These are phyloP conservation scores for Herpetomonas tarakana DNA, from an alignment of 208 protist genomes.

Conservation along the genomic window DNA sequence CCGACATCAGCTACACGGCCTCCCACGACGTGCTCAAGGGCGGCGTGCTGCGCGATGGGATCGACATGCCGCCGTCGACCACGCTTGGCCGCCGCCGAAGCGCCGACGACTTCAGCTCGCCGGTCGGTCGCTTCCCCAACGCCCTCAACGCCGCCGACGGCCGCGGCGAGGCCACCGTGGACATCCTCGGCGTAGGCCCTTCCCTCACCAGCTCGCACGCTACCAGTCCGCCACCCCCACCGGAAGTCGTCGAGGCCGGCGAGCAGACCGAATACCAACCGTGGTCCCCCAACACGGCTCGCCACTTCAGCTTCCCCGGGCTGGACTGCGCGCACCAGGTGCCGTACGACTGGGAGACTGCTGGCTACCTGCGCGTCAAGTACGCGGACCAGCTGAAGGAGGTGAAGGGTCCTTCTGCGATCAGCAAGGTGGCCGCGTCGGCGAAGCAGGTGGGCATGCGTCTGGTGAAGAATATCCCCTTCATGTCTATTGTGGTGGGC, in stretches of 20 bases:
- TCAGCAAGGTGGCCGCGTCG: conserved; percentile 7
- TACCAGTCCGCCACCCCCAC: background rate
- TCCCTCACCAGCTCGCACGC: background rate
- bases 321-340: conserved; percentile 20
- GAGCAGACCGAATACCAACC: background rate
- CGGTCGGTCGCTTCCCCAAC: background rate
- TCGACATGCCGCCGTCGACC: conserved; percentile 1
- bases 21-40: conserved; percentile 5
- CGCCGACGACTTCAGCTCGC: background rate
- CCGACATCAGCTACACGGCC: conserved; percentile 18
- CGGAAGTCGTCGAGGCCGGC: background rate
- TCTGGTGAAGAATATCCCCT: conserved; percentile 48
- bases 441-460: conserved; percentile 10
- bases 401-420: background rate
- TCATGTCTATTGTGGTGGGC: conserved; percentile 65
- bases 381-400: conserved; percentile 44
- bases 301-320: conserved; percentile 13
- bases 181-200: background rate
- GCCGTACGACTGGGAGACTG: conserved; percentile 55
- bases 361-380: conserved; percentile 44
- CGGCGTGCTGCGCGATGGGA: background rate
- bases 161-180: background rate
- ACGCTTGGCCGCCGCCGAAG: background rate
- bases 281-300: conserved; percentile 15
- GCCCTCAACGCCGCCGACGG: background rate